Percentiles rank a stretch among this genome's conserved stretches.
These are phyloP conservation scores for Neohortaea acidophila DNA, from an alignment of 495 filamentous ascomycete genomes.

Conservation along the genomic window DNA sequence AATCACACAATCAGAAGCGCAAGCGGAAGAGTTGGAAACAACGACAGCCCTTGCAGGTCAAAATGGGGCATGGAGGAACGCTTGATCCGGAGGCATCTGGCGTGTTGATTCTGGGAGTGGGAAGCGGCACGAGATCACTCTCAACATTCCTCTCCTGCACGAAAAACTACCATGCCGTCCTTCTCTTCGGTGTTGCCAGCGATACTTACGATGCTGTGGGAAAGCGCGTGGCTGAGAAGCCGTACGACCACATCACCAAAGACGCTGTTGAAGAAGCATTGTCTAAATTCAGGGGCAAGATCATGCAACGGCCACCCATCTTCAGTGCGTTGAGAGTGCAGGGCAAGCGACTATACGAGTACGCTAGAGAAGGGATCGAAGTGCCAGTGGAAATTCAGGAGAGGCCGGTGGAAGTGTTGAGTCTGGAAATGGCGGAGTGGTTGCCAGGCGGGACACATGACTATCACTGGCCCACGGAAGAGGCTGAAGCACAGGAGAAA, in stretches of 20 bases:
- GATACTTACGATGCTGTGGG: constrained; percentile 82
- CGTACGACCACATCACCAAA: constrained; percentile 64
- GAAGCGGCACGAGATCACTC: constrained; percentile 72
- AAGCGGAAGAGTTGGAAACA: constrained; percentile 37
- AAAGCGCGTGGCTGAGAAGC: constrained; percentile 56
- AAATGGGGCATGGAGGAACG: constrained; percentile 93
- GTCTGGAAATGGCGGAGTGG: constrained; percentile 74
- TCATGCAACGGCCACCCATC: constrained; percentile 82
- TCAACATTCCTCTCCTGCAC: constrained; percentile 66
- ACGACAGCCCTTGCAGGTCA: constrained; percentile 48
- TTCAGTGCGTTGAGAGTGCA: constrained; percentile 83
- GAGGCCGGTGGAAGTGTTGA: constrained; percentile 56
- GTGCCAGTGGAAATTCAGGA: constrained; percentile 71
- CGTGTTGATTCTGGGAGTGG: constrained; percentile 75
- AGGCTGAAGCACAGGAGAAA: constrained; percentile 57
- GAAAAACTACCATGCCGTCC: constrained; percentile 79
- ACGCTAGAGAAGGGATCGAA: constrained; percentile 74
- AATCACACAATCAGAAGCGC: constrained; percentile 32
- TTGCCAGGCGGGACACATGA: constrained; percentile 67
- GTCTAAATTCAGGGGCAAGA: constrained; percentile 62
- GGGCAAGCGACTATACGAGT: constrained; percentile 88
- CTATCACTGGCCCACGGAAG: constrained; percentile 54
- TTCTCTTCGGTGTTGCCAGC: constrained; percentile 82
- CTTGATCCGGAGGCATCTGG: constrained; percentile 89
- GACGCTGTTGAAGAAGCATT: constrained; percentile 65